phyloP scores from a whole-genome alignment of 371 early-diverging fungal genomes.

The Mortierella sp. region DNA sequence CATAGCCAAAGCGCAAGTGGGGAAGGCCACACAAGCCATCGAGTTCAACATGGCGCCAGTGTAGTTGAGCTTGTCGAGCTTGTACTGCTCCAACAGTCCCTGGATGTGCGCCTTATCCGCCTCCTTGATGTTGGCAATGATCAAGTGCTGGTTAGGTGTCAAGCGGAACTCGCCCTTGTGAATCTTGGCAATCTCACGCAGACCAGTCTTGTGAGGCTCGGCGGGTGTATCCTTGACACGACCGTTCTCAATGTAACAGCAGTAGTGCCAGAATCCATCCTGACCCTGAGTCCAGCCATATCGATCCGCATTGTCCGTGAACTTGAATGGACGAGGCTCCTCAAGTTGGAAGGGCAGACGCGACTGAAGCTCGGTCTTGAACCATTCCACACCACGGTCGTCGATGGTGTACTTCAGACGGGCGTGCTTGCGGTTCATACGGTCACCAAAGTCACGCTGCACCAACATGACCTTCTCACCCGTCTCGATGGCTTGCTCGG shows the following conservation, averaged over 20 bases:
- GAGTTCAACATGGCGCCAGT: constrained; percentile 86
- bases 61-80: constrained; percentile 83
- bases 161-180: constrained; percentile 86
- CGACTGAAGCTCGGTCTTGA: constrained; percentile 84
- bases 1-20: constrained; percentile 94
- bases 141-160: constrained; percentile 91
- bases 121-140: constrained; percentile 82
- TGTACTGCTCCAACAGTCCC: constrained; percentile 77
- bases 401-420: constrained; percentile 97
- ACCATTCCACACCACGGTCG: constrained; percentile 91
- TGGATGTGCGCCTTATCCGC: constrained; percentile 77
- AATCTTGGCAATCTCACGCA: constrained; percentile 82
- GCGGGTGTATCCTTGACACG: constrained; percentile 89
- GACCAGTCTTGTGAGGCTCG: constrained; percentile 79
- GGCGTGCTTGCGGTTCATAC: constrained; percentile 96
- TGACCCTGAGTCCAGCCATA: constrained; percentile 90
- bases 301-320: constrained; percentile 89
- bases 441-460: constrained; percentile 94
- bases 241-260: constrained; percentile 92
- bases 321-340: constrained; percentile 75
- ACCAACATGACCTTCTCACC: constrained; percentile 90
- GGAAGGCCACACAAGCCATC: constrained; percentile 95
- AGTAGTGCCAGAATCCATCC: constrained; percentile 82
- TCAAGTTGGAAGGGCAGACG: constrained; percentile 79
- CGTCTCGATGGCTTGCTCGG: constrained; percentile 80